These are phyloP conservation scores for Fusarium sp. DNA, from an alignment of 2,329 filamentous ascomycete genomes.

Conservation along the genomic window DNA sequence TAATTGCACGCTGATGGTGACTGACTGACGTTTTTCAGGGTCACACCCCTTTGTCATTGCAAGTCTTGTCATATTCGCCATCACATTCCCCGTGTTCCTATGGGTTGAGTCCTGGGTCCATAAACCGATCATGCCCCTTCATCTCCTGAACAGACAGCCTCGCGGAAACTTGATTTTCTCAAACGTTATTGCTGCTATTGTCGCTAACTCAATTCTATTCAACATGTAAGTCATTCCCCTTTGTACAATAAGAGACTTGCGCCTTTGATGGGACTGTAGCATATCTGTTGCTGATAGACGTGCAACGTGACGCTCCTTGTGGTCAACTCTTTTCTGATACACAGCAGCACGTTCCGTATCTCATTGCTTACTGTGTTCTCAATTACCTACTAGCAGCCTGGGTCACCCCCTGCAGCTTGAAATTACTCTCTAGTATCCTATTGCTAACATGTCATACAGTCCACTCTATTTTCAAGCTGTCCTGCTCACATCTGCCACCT, in stretches of 20 bases:
- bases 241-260: neutral
- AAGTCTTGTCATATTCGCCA: slow-evolving; percentile 58
- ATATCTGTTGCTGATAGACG: neutral
- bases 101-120: slow-evolving; percentile 60
- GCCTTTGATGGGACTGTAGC: neutral
- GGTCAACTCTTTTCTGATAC: neutral
- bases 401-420: neutral
- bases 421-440: neutral
- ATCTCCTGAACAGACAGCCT: slow-evolving; percentile 59
- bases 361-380: neutral
- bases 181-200: slow-evolving; percentile 61
- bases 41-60: slow-evolving; percentile 66
- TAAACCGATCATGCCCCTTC: slow-evolving; percentile 69
- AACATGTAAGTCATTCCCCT: slow-evolving; percentile 58
- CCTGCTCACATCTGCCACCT: slow-evolving; percentile 73
- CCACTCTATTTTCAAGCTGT: slow-evolving; percentile 83
- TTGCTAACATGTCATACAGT: slow-evolving; percentile 45
- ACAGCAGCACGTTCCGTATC: neutral
- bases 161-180: slow-evolving; percentile 66
- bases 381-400: neutral
- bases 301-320: neutral
- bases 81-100: slow-evolving; percentile 62
- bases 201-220: slow-evolving; percentile 66
- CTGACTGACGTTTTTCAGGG: slow-evolving; percentile 52
- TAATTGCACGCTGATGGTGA: neutral